phyloP scores from a whole-genome alignment of 495 filamentous ascomycete species.

The Annulohypoxylon bovei region DNA sequence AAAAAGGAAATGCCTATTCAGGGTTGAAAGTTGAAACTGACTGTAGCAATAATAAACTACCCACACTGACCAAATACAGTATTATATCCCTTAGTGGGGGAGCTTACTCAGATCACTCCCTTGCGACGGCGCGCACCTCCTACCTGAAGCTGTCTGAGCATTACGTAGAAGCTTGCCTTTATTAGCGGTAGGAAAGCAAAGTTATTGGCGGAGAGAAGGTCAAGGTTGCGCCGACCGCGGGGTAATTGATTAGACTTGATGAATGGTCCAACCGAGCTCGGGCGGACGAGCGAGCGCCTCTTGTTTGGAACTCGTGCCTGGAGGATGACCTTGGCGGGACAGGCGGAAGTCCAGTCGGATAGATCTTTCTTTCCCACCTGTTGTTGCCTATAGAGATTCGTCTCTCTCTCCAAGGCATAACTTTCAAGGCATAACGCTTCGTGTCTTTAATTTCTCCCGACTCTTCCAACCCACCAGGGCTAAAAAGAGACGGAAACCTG shows the following conservation, averaged over 20 bases:
- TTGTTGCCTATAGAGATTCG: neutral
- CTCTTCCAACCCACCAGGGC: neutral
- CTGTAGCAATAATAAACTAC: slow-evolving; percentile 10
- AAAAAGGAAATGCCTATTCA: slow-evolving; percentile 14
- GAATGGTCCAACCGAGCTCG: slow-evolving; percentile 7
- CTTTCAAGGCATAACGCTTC: neutral
- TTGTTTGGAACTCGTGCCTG: slow-evolving; percentile 19
- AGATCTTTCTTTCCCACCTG: neutral
- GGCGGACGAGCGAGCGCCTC: slow-evolving; percentile 18
- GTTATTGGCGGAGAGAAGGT: slow-evolving; percentile 24
- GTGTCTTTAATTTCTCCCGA: neutral
- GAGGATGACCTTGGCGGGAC: slow-evolving; percentile 11
- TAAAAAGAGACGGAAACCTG: neutral
- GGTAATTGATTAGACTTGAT: slow-evolving; percentile 21
- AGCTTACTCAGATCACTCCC: slow-evolving; percentile 34
- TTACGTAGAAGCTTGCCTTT: slow-evolving; percentile 21
- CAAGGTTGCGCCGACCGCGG: slow-evolving; percentile 34
- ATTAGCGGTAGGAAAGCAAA: slow-evolving; percentile 14
- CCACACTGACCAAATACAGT: slow-evolving; percentile 3
- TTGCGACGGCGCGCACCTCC: slow-evolving; percentile 25
- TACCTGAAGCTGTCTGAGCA: slow-evolving; percentile 9
- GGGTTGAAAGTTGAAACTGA: neutral
- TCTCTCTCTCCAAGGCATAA: neutral
- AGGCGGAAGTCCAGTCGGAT: too few relatives aligned
- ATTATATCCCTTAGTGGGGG: slow-evolving; percentile 10